Evolutionary conservation across 2,329 filamentous ascomycete genomes (phyloP), one percentile per base, ranked within the genome.

Genomic region (Penicillium sclerotigenum): DNA sequence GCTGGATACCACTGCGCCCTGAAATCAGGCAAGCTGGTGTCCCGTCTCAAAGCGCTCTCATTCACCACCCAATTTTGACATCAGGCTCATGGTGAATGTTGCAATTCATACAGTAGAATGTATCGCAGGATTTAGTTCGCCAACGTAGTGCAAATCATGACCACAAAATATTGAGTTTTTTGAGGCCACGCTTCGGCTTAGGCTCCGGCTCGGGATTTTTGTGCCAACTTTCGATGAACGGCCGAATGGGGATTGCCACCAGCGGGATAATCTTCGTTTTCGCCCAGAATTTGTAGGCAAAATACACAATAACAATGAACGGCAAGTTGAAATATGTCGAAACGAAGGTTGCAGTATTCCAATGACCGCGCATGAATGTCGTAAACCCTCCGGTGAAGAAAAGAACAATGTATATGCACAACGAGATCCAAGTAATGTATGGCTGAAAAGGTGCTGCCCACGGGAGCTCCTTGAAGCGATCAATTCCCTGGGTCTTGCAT

Each of bases 311-410:
- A 2, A 83, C 61, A 60, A 86, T 84, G 26, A 84, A 77, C 0
- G 82, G 81, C 26, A 86, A 79, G n/a, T 83, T 83, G 24, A 86
- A 75, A 62, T 87, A 87, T 0, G 80, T 77, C 0, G 82, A 82
- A 53, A 79, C 73, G 0, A 83, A 82, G 64, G 85, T 85, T 67
- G 90, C 89, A 8, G 87, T 81, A 33, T 22, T 54, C 66, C 66
- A 69, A 16, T 61, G 49, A 0, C 61, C 60, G 5, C 63, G 56
- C 31, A 68, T 62, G 24, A 69, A 70, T 0, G 63, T 65, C 11
- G 84, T 79, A 70, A 89, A 90, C 0, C 87, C 87, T 59, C 88
- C 88, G 51, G 87, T 85, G 5, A 90, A 71, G 10, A 82, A 85
- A 2, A 90, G 74, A n/a, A 89, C 68, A 3, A 72, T 64, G 36